A percentile compares a stretch with the other conserved stretches of the same genome.
These are phyloP conservation scores for Sarocladiaceae sp. DNA, from an alignment of 2,329 filamentous ascomycete species.

Conservation along the genomic window DNA sequence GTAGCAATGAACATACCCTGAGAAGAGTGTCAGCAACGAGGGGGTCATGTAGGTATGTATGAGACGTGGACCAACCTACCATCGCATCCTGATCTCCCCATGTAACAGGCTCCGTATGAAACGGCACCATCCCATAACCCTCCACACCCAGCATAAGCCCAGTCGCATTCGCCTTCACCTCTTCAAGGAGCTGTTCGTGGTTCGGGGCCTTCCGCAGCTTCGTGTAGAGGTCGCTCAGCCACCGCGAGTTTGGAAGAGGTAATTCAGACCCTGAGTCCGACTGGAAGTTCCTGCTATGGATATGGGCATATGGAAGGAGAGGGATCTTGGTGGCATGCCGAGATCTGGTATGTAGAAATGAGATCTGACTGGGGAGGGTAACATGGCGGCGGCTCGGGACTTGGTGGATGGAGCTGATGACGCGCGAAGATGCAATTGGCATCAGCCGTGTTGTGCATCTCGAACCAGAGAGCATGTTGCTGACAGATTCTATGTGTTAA, in stretches of 20 bases:
- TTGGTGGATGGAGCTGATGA: no score
- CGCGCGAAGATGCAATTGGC: no score
- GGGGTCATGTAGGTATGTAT: not conserved
- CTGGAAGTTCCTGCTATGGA: no score
- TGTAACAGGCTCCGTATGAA: conserved; percentile 2
- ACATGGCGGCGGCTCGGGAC: no score
- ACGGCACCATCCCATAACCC: conserved; percentile 1
- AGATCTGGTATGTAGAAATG: no score
- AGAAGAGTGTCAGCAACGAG: not conserved
- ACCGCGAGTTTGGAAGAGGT: not conserved
- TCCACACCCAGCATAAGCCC: conserved; percentile 6
- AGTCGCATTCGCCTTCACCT: not conserved
- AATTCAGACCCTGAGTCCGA: not conserved
- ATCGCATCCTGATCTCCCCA: conserved; percentile 7
- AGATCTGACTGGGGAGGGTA: no score
- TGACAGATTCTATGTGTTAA: no score
- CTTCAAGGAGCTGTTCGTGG: conserved; percentile 1
- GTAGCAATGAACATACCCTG: not conserved
- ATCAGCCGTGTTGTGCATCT: no score
- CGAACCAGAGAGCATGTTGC: no score
- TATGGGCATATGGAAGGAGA: no score
- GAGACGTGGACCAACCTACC: not conserved
- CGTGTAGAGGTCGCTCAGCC: not conserved
- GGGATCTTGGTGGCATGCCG: no score
- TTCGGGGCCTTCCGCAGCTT: not conserved